phyloP scores from a whole-genome alignment of 768 basidiomycete species.

The Tylopilus subfusipes region DNA sequence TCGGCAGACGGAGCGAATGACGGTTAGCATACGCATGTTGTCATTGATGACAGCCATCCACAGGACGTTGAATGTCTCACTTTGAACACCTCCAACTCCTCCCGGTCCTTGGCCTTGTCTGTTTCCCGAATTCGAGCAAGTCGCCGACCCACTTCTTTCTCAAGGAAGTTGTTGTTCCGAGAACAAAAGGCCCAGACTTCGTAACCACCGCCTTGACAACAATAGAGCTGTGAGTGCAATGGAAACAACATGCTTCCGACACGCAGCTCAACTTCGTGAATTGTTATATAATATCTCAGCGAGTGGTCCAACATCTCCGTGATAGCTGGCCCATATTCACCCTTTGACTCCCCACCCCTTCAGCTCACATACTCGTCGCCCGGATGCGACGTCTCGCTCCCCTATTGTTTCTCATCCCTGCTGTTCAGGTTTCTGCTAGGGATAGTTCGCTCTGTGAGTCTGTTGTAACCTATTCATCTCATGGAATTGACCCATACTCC shows the following conservation, averaged over 20 bases:
- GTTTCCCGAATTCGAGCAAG: not conserved
- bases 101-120: not conserved
- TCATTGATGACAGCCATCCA: not conserved
- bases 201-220: slow-evolving; percentile 29
- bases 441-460: slow-evolving; percentile 62
- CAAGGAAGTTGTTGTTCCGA: slow-evolving; percentile 6
- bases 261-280: slow-evolving; percentile 19
- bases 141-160: not conserved
- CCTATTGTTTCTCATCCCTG: slow-evolving; percentile 40
- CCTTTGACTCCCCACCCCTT: slow-evolving; percentile 12
- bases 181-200: slow-evolving; percentile 18
- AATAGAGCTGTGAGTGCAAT: slow-evolving; percentile 33
- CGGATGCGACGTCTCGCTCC: slow-evolving; percentile 60
- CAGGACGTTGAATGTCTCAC: not conserved
- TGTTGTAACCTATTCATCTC: not conserved
- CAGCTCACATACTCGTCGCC: slow-evolving; percentile 64
- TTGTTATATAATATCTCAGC: slow-evolving; percentile 22
- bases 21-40: not conserved
- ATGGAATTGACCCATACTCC: slow-evolving; percentile 3
- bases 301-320: slow-evolving; percentile 13
- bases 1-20: not conserved
- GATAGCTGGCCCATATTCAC: slow-evolving; percentile 30
- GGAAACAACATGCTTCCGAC: slow-evolving; percentile 29
- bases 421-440: slow-evolving; percentile 41
- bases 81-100: not conserved